These are phyloP conservation scores for Aspergillus nidulans DNA, from an alignment of 495 filamentous ascomycete genomes.

Conservation along the genomic window DNA sequence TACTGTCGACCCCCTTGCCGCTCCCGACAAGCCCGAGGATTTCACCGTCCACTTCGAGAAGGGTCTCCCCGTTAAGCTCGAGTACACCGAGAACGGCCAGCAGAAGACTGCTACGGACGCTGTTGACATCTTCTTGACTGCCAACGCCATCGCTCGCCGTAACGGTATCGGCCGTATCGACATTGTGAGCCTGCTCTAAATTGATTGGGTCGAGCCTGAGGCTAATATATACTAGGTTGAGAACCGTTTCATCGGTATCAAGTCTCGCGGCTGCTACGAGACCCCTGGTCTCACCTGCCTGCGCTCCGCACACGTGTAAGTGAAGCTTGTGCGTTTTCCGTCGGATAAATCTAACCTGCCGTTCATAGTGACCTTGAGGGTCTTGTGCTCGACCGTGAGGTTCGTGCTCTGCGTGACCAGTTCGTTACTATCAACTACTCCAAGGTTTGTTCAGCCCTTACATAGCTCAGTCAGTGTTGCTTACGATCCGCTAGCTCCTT, in stretches of 20 bases:
- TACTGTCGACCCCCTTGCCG: constrained; percentile 70
- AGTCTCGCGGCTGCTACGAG: constrained; percentile 91
- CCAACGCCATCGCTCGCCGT: constrained; percentile 71
- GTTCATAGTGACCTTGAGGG: constrained; percentile 64
- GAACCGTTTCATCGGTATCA: constrained; percentile 81
- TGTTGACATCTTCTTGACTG: constrained; percentile 72
- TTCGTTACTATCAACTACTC: constrained; percentile 73
- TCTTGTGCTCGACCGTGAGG: constrained; percentile 77
- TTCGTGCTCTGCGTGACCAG: constrained; percentile 77
- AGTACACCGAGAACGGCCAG: constrained; percentile 48
- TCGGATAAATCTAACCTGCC: background rate
- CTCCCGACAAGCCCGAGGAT: constrained; percentile 71
- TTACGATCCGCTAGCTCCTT: constrained; percentile 18
- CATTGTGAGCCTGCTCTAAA: constrained; percentile 46
- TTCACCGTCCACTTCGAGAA: constrained; percentile 80
- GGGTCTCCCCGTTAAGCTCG: constrained; percentile 74
- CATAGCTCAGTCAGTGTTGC: background rate
- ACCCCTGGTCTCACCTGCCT: constrained; percentile 68
- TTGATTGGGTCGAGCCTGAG: background rate
- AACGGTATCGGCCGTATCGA: constrained; percentile 86
- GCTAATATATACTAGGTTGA: constrained; percentile 39
- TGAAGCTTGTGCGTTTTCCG: background rate
- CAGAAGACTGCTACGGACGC: constrained; percentile 33
- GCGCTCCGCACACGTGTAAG: constrained; percentile 61
- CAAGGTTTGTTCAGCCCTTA: constrained; percentile 21